A percentile compares a stretch with the other conserved stretches of the same genome.
Evolutionary conservation across 345 rosid species (phyloP).

Genomic region (Cardiospermum halicacabum): DNA sequence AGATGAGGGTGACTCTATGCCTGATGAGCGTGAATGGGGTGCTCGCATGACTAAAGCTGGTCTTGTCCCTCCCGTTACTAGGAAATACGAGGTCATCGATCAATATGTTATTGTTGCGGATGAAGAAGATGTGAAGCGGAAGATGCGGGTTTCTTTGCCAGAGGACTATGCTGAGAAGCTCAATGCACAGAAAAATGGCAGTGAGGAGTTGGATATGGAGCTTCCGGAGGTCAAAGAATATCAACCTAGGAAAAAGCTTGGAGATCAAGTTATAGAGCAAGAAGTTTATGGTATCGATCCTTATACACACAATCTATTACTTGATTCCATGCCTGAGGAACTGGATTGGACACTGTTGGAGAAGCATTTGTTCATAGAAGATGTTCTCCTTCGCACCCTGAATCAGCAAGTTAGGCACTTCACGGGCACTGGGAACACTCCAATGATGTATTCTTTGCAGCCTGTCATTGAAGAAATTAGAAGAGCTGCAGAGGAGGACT

Average conservation of each 20-base stretch:
- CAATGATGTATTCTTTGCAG: conserved; percentile 75
- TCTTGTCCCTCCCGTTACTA: conserved; percentile 97
- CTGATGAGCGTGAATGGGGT: conserved; percentile 99
- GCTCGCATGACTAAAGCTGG: conserved; percentile 99
- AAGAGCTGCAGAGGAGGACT: conserved; percentile 57
- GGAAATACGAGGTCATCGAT: conserved; percentile 93
- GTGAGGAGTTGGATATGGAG: conserved; percentile 96
- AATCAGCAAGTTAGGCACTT: conserved; percentile 81
- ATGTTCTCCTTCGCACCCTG: conserved; percentile 70
- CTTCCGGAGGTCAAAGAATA: conserved; percentile 99
- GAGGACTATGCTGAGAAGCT: conserved; percentile 97
- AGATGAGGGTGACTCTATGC: conserved; percentile 57
- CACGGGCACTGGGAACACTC: conserved; percentile 90
- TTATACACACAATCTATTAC: conserved; percentile 90
- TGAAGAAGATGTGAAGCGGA: conserved; percentile 79
- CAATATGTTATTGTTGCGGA: conserved; percentile 78
- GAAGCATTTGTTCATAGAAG: conserved; percentile 85
- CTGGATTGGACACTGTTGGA: conserved; percentile 70
- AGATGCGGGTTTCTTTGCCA: conserved; percentile 90
- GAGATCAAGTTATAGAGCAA: conserved; percentile 89
- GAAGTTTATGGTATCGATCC: conserved; percentile 99
- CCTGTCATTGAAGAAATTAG: conserved; percentile 86
- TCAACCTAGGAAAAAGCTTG: conserved; percentile 89
- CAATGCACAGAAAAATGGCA: conserved; percentile 76
- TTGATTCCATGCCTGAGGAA: conserved; percentile 97